Conservation (phyloP, 768 basidiomycete genomes). For the Sistotremastrum suecicum region DNA sequence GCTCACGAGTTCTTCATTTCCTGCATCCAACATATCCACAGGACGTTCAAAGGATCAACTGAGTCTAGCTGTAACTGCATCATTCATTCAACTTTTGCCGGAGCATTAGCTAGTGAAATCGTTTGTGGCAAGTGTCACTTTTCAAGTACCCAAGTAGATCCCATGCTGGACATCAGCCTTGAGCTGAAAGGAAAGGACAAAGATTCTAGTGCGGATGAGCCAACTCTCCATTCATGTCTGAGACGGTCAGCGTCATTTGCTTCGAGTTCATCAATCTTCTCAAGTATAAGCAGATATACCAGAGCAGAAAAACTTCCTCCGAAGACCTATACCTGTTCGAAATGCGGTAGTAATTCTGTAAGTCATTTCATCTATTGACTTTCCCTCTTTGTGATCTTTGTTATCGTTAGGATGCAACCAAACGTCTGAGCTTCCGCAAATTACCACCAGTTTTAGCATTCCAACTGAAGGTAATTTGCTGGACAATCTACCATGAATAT, state of each 20-base stretch:
- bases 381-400: slow-evolving; percentile 2
- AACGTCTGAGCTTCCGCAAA: slow-evolving; percentile 71
- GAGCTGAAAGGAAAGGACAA: slow-evolving; percentile 51
- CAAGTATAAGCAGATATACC: slow-evolving; percentile 45
- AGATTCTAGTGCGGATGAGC: slow-evolving; percentile 30
- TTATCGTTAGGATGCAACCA: slow-evolving; percentile 51
- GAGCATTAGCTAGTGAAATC: slow-evolving; percentile 77
- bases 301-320: slow-evolving; percentile 70
- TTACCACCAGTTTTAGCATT: slow-evolving; percentile 85
- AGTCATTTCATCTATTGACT: slow-evolving; percentile 11
- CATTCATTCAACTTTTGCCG: slow-evolving; percentile 82
- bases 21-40: slow-evolving; percentile 77
- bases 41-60: slow-evolving; percentile 57
- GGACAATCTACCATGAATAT: not conserved
- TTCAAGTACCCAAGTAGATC: slow-evolving; percentile 68
- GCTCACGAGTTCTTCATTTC: slow-evolving; percentile 83
- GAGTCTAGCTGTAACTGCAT: slow-evolving; percentile 79
- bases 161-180: slow-evolving; percentile 82
- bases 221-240: slow-evolving; percentile 64
- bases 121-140: slow-evolving; percentile 76
- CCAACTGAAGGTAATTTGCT: slow-evolving; percentile 69
- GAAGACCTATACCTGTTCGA: slow-evolving; percentile 74
- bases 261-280: slow-evolving; percentile 1
- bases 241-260: slow-evolving; percentile 33
- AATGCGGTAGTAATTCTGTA: slow-evolving; percentile 62